A percentile compares a stretch with the other conserved stretches of the same genome.
Conservation (phyloP, 768 basidiomycete genomes). For the Naganishia antarctica region DNA sequence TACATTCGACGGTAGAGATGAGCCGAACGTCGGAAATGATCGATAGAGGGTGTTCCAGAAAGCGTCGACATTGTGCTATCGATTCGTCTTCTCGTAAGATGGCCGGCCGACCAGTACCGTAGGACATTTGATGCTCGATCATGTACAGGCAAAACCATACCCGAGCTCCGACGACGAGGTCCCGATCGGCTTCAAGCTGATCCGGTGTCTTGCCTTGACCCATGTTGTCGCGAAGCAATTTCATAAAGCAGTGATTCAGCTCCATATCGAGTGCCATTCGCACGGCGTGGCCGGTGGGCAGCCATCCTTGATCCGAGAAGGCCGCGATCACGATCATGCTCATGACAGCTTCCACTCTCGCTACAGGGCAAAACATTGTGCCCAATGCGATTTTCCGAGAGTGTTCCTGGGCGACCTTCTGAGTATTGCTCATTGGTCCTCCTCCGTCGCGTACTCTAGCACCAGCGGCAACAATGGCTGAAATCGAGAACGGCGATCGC, state of each 20-base stretch:
- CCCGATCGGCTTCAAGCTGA: conserved; percentile 61
- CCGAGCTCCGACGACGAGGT: conserved; percentile 73
- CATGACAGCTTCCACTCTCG: conserved; percentile 80
- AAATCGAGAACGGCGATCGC: conserved; percentile 87
- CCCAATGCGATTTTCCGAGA: conserved; percentile 75
- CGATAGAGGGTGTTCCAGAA: conserved; percentile 78
- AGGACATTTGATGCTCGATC: conserved; percentile 94
- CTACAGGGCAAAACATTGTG: conserved; percentile 79
- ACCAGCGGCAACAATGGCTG: conserved; percentile 89
- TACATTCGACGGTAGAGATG: conserved; percentile 88
- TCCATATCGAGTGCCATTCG: conserved; percentile 93
- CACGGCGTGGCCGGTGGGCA: conserved; percentile 89
- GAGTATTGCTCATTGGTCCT: conserved; percentile 68
- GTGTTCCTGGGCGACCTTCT: conserved; percentile 70
- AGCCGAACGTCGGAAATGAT: conserved; percentile 92
- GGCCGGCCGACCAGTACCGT: conserved; percentile 87
- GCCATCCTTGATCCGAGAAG: conserved; percentile 94
- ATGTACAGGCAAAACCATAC: conserved; percentile 92
- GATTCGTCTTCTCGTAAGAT: conserved; percentile 90
- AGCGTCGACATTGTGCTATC: conserved; percentile 69
- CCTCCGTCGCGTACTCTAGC: conserved; percentile 86
- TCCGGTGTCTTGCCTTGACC: conserved; percentile 59
- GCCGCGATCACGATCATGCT: conserved; percentile 91
- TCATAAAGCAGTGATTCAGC: conserved; percentile 87
- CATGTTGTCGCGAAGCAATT: conserved; percentile 67